Conservation (phyloP, 805 yeast species). For the Spathaspora sp. region DNA sequence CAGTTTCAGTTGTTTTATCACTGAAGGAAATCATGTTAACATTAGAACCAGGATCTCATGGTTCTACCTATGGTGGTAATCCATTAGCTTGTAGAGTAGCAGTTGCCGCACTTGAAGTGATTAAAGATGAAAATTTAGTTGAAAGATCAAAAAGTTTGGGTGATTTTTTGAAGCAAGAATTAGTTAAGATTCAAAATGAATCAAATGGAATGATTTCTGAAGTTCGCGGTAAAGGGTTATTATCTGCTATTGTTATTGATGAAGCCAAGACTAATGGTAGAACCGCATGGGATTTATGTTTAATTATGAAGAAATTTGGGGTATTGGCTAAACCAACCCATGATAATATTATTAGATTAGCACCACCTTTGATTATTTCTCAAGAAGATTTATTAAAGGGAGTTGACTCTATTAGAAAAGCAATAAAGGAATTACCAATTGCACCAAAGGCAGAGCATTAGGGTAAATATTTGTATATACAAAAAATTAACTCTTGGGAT, state of each 20-base stretch:
- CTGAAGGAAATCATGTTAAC: constrained; percentile 87
- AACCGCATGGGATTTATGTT: constrained; percentile 94
- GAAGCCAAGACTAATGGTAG: constrained; percentile 78
- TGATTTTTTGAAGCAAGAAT: constrained; percentile 57
- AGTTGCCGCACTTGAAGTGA: constrained; percentile 88
- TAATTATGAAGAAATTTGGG: constrained; percentile 83
- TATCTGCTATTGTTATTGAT: constrained; percentile 90
- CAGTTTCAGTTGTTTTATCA: constrained; percentile 87
- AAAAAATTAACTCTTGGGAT: neutral
- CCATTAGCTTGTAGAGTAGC: constrained; percentile 93
- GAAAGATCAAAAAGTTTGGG: constrained; percentile 77
- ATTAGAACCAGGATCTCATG: constrained; percentile 93
- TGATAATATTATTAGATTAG: constrained; percentile 90
- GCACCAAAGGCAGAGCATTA: constrained; percentile 45
- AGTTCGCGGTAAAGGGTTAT: constrained; percentile 81
- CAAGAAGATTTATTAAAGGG: constrained; percentile 84
- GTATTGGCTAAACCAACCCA: constrained; percentile 96
- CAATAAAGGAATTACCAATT: constrained; percentile 53
- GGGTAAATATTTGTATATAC: neutral
- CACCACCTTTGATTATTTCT: constrained; percentile 91
- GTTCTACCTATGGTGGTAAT: constrained; percentile 97
- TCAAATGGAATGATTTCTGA: constrained; percentile 53
- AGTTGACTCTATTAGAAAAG: constrained; percentile 63
- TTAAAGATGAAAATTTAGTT: constrained; percentile 79
- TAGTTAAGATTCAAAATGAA: constrained; percentile 48